Base-by-base conservation (phyloP, 768 basidiomycete species). In the Baorangia bicolor region DNA sequence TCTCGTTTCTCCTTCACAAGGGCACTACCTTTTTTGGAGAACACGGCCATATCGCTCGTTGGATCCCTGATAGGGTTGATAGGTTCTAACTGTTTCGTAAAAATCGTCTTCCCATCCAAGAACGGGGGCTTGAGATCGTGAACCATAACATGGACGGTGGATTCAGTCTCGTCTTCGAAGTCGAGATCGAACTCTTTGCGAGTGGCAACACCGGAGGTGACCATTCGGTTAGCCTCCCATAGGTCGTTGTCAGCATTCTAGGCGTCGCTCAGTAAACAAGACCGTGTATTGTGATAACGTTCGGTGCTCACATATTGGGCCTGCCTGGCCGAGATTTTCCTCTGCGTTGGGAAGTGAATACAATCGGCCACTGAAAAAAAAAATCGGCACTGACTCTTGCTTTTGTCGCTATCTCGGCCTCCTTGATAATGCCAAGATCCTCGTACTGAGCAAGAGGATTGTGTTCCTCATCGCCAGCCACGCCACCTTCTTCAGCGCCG, bases 161-260 rank as follows among this genome's bases (percentile, higher is more conserved):
- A 94, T 67, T 96, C 94, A 0, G 90, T 87, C 64, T 98, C 97
- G 67, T 98, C 96, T 65, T 96, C 93, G 63, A 98, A 94, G 65
- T 98, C 95, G 23, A 95, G 79, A 68, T 99, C 94, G 45, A 99
- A 81, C 4, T 84, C 78, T 61, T 85, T 90, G 33, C 91, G 87
- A 10, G 91, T 92, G 1, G 92, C 91, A 20, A 98, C 89, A 65
- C 97, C 97, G 3, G 97, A 98, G 0, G 92, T 93, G 11, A 93
- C 78, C 90, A 99, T 95, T 66, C 96, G 91, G 68, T 98, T 98
- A 9, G 91, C 91, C 77, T 99, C 97, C 97, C 97, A 99, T 12
- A 96, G 76, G 65, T 99, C 97, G 65, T 97, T 98, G 71, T 99
- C 97, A 23, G 93, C 93, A 64, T 98, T 98, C 92, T 95, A 66